Evolutionary conservation across 2,329 filamentous ascomycete species (phyloP).

Genomic region (Aspergillus niger): DNA sequence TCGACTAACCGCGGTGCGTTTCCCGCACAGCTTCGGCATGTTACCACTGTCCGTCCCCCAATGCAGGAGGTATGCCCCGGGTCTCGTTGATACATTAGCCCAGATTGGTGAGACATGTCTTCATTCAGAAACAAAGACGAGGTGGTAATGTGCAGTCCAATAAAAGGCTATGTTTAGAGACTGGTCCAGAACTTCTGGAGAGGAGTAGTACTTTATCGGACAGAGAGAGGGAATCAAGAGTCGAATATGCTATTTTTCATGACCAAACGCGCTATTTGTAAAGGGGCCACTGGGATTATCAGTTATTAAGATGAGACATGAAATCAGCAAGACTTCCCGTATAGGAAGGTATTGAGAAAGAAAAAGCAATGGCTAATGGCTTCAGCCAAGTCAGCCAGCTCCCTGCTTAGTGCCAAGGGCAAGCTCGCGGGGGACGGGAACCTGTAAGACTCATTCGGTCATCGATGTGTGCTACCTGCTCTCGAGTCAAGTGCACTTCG

Average conservation of each 20-base stretch:
- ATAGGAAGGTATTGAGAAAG: conserved; percentile 3
- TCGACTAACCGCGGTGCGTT: conserved; percentile 38
- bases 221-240: neutral
- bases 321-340: neutral
- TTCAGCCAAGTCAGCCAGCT: conserved; percentile 18
- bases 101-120: conserved; percentile 24
- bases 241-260: neutral
- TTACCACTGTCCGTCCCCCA: conserved; percentile 36
- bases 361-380: conserved; percentile 9
- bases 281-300: conserved; percentile 3
- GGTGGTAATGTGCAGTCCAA: neutral
- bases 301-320: neutral
- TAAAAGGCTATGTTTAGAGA: neutral
- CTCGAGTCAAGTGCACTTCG: conserved; percentile 20
- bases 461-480: conserved; percentile 20
- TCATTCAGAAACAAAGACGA: neutral
- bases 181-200: neutral
- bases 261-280: neutral
- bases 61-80: conserved; percentile 38
- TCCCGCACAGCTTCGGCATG: conserved; percentile 40
- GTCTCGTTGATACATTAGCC: conserved; percentile 28
- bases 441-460: conserved; percentile 14
- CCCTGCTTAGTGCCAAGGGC: conserved; percentile 21
- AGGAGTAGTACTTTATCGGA: neutral
- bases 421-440: conserved; percentile 12